A percentile compares a stretch with the other conserved stretches of the same genome.
Evolutionary conservation across 208 protist genomes (phyloP).

Genomic region (Trichomonas vaginalis): DNA sequence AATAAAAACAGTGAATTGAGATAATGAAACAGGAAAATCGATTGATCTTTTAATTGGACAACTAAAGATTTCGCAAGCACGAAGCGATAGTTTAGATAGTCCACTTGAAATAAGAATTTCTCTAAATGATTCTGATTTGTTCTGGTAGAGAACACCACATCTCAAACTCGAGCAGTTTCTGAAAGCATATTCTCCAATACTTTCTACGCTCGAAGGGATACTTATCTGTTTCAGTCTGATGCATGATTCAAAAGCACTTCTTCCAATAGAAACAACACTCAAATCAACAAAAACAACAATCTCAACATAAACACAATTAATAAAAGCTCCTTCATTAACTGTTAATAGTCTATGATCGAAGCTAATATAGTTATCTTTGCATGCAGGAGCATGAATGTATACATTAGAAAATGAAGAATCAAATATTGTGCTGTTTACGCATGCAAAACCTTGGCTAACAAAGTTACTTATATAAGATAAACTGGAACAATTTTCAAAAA

Average conservation of each 20-base stretch:
- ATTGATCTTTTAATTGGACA: background rate
- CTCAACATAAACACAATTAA: background rate
- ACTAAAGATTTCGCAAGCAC: background rate
- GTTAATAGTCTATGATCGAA: background rate
- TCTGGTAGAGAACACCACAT: background rate
- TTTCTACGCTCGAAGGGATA: background rate
- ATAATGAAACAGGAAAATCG: too few relatives aligned
- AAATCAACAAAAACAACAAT: background rate
- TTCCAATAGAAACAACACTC: background rate
- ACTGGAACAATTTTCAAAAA: background rate
- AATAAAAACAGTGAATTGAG: background rate
- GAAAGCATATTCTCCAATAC: background rate
- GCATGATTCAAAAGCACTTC: background rate
- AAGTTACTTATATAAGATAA: background rate
- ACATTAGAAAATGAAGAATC: background rate
- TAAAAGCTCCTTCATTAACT: background rate
- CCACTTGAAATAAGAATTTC: background rate
- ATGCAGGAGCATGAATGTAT: background rate
- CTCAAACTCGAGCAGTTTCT: background rate
- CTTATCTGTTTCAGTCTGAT: background rate
- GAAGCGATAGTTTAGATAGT: background rate
- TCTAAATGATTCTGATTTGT: background rate
- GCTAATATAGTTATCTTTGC: background rate
- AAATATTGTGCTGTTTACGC: background rate
- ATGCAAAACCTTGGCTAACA: background rate